Conservation (phyloP, 345 rosid genomes). For the Arabis hirsuta region DNA sequence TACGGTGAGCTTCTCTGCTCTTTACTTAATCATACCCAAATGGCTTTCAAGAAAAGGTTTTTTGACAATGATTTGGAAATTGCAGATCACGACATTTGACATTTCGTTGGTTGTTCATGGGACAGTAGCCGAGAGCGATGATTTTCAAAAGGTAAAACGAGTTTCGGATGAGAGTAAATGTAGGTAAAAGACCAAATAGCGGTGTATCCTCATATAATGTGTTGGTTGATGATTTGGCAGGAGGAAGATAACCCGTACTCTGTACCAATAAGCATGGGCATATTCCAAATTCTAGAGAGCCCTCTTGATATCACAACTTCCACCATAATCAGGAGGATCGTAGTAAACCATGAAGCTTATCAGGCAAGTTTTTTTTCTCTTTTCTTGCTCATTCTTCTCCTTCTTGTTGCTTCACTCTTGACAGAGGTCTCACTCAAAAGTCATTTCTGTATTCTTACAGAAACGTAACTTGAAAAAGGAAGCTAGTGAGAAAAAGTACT, state of each 20-base stretch:
- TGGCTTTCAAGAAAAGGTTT: not conserved
- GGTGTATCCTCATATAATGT: not conserved
- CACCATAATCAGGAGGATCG: conserved; percentile 78
- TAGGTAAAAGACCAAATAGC: conserved; percentile 7
- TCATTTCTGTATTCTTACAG: conserved; percentile 43
- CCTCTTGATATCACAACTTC: conserved; percentile 74
- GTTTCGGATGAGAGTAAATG: not conserved
- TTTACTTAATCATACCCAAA: not conserved
- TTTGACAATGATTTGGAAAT: conserved; percentile 5
- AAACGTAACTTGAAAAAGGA: conserved; percentile 69
- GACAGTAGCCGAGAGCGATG: conserved; percentile 73
- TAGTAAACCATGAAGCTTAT: conserved; percentile 84
- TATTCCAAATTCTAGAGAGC: conserved; percentile 73
- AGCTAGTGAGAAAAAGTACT: conserved; percentile 69
- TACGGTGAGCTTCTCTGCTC: conserved; percentile 57
- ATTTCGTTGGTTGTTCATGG: conserved; percentile 86
- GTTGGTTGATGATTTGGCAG: conserved; percentile 47
- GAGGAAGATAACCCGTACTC: conserved; percentile 70
- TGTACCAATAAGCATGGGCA: conserved; percentile 78
- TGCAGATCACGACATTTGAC: conserved; percentile 84
- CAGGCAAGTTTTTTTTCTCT: conserved; percentile 47
- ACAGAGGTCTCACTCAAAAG: conserved; percentile 3
- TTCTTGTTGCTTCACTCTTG: conserved; percentile 12
- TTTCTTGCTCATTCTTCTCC: not conserved
- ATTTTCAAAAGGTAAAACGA: conserved; percentile 40